A percentile compares a stretch with the other conserved stretches of the same genome.
Evolutionary conservation across 2,329 filamentous ascomycete genomes (phyloP).

Genomic region (Apiospora marii): DNA sequence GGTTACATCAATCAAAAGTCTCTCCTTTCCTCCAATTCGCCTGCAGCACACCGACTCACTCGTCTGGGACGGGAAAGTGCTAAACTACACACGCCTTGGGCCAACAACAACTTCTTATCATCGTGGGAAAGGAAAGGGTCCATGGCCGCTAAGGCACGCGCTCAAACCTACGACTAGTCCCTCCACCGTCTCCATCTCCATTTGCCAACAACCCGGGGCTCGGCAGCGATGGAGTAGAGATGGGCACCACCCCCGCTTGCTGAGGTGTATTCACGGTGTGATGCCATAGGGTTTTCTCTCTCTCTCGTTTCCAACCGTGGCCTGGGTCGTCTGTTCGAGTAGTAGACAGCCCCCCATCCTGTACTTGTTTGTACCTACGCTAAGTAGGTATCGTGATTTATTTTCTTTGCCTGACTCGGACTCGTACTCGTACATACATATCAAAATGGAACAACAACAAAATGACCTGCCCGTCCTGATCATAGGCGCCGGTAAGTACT

Average conservation of each 20-base stretch:
- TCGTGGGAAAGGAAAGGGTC: not conserved
- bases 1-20: not conserved
- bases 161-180: not conserved
- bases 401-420: not conserved
- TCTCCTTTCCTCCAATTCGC: not conserved
- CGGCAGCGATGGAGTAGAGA: not conserved
- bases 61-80: not conserved
- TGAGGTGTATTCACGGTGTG: not conserved
- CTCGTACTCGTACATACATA: not conserved
- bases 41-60: not conserved
- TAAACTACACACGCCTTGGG: not conserved
- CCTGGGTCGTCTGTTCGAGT: not conserved
- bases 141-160: not conserved
- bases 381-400: not conserved
- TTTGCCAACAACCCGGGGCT: constrained; percentile 13
- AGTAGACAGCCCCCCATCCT: not conserved
- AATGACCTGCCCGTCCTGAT: constrained; percentile 36
- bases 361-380: not conserved
- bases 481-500: constrained; percentile 36
- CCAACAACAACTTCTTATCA: not conserved
- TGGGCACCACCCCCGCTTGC: not conserved
- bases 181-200: constrained; percentile 12
- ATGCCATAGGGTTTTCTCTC: not conserved
- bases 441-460: not conserved
- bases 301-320: not conserved